Conservation (phyloP, 2,329 filamentous ascomycete species). For the Lasiodiplodia sp. region DNA sequence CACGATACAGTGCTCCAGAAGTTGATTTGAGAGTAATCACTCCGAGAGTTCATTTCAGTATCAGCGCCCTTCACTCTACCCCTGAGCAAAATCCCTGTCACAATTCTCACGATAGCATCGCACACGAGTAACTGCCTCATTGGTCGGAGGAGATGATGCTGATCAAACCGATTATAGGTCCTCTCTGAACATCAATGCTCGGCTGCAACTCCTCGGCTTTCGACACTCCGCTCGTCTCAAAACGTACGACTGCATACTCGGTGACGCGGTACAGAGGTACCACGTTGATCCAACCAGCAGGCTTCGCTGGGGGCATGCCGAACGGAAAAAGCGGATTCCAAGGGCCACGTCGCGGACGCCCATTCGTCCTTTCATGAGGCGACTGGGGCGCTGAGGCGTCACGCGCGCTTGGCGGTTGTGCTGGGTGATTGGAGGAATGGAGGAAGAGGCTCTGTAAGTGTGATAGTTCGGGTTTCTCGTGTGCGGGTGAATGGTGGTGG, state of each 20-base stretch:
- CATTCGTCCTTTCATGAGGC: not conserved
- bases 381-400: not conserved
- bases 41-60: no score
- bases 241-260: not conserved
- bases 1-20: not conserved
- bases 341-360: not conserved
- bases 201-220: not conserved
- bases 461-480: not conserved
- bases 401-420: not conserved
- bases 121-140: not conserved
- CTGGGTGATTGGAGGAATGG: not conserved
- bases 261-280: not conserved
- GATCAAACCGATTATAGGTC: not conserved
- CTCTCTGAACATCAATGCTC: not conserved
- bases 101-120: no score
- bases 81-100: no score
- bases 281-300: constrained; percentile 11
- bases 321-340: not conserved
- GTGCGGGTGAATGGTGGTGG: not conserved
- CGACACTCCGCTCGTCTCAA: not conserved
- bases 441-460: not conserved
- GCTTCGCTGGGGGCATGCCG: not conserved
- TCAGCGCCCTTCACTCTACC: no score
- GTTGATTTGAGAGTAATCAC: no score
- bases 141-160: not conserved